Evolutionary conservation across 1,284 basidiomycete genomes (phyloP).

Genomic region (Malassezia pachydermatis): DNA sequence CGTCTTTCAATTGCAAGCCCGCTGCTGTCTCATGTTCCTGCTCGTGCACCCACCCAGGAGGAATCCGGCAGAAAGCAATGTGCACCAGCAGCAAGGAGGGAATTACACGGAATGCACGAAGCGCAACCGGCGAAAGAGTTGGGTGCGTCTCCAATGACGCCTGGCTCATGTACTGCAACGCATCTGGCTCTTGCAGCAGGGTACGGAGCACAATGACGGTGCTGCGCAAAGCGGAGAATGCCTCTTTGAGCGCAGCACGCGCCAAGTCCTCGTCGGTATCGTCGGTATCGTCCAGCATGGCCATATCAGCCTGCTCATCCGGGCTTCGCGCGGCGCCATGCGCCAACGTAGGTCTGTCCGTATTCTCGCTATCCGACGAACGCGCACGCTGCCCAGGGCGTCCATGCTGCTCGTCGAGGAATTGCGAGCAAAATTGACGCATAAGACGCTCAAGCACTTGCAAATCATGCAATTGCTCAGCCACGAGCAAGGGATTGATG

Average conservation of each 20-base stretch:
- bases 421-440: conserved; percentile 33
- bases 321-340: not conserved
- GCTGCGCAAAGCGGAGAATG: conserved; percentile 37
- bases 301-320: not conserved
- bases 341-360: not conserved
- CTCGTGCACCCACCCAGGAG: conserved; percentile 18
- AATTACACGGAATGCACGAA: conserved; percentile 34
- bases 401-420: conserved; percentile 7
- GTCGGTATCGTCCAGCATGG: conserved; percentile 19
- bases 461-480: conserved; percentile 35
- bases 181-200: conserved; percentile 31
- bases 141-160: not conserved
- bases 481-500: conserved; percentile 29
- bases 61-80: conserved; percentile 38
- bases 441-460: conserved; percentile 42
- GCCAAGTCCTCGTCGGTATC: conserved; percentile 43
- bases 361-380: not conserved
- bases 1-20: not conserved
- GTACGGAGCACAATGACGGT: conserved; percentile 35
- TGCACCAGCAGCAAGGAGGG: conserved; percentile 40
- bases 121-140: conserved; percentile 19
- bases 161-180: not conserved
- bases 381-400: not conserved
- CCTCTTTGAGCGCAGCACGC: conserved; percentile 38
- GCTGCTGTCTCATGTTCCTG: not conserved